phyloP scores from a whole-genome alignment of 345 rosid genomes.

The Diplotaxis tenuifolia region DNA sequence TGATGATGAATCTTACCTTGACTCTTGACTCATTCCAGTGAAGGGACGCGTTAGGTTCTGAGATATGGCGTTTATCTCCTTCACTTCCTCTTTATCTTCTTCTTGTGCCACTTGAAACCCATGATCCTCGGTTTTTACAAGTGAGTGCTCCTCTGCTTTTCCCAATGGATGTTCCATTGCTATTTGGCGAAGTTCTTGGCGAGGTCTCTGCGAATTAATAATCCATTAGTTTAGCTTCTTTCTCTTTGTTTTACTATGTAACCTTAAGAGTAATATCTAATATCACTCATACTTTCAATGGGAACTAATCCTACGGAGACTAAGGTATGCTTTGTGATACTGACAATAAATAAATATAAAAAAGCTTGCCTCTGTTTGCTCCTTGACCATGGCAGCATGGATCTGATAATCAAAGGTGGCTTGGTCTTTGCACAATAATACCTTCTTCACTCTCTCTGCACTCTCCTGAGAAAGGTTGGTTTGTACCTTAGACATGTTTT shows the following conservation, averaged over 20 bases:
- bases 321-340: not conserved
- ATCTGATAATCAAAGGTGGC: not conserved
- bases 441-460: conserved; percentile 7
- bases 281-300: not conserved
- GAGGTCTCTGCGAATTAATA: not conserved
- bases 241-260: not conserved
- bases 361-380: conserved; percentile 32
- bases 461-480: conserved; percentile 10
- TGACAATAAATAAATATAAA: not conserved
- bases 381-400: conserved; percentile 12
- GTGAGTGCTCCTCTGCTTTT: not conserved
- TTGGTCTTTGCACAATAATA: not conserved
- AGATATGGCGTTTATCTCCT: conserved; percentile 18
- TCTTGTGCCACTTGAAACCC: not conserved
- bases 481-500: not conserved
- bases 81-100: not conserved
- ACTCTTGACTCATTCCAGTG: conserved; percentile 10
- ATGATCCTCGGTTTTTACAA: not conserved
- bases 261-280: not conserved
- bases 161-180: not conserved
- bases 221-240: conserved; percentile 8
- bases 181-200: not conserved
- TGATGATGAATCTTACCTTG: conserved; percentile 18
- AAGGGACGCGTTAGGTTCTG: not conserved
- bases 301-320: not conserved